Evolutionary conservation across 208 protist genomes (phyloP), one percentile per base, ranked within the genome.

Genomic region (Wallacemonas sp.): DNA sequence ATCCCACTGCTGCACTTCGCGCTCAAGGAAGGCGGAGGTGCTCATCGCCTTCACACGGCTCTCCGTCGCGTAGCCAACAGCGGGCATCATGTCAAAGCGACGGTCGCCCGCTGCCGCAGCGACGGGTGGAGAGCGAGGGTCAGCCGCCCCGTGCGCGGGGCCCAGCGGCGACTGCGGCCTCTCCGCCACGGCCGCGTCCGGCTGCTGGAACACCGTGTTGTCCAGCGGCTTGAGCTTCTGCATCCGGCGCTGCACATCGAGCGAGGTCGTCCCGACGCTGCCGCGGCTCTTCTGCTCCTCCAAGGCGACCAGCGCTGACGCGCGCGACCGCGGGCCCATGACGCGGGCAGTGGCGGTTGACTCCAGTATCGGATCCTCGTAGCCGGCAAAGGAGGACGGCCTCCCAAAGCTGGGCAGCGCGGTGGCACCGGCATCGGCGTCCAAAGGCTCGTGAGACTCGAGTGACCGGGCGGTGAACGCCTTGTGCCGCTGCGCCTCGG

Each of bases 191-290:
- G 41, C 52, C 1, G 55, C 64, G 26, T 49, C 46, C 14, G 29
- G 42, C 18, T 67, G 63, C 31, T 70, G 74, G 52, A 82, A 86
- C 11, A 85, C 55, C 8, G 77, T 33, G 64, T 81, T 81, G 46
- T 70, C 79, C 3, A 82, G 57, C 25, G 79, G 72, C 46, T 70
- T 82, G 23, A 67, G 33, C 16, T 31, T 72, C 41, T 71, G 65
- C 55, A 86, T 70, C 18, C 79, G 79, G 23, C 74, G 26, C 52
- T 44, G 31, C 32, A 77, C 49, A 0, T 26, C 5, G 28, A n/a
- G 2, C 44, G 57, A 33, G 10, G 26, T 26, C n/a, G 32, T 42
- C 5, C 18, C 8, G 10, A 41, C 14, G n/a, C 16, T 14, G 31
- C 31, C 31, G 31, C 32, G 52, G 0, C 10, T 26, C 39, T 59